phyloP scores from a whole-genome alignment of 2,329 filamentous ascomycete genomes.

The Raffaelea deltoideospora region DNA sequence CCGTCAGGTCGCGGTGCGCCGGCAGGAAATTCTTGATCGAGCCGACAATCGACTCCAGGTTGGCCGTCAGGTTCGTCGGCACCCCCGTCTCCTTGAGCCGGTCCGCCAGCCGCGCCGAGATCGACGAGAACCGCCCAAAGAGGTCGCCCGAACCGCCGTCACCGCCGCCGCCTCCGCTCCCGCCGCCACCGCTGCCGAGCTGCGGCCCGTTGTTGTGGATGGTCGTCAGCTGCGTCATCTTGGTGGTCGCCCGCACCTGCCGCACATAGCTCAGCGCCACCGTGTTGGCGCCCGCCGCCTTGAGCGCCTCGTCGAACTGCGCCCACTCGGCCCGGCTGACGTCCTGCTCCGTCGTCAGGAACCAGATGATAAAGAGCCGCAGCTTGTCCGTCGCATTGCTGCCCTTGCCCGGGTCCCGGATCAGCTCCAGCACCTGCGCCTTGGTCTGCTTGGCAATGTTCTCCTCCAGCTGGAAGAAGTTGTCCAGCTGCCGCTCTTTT shows the following conservation, averaged over 20 bases:
- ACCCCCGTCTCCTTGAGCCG: constrained; percentile 83
- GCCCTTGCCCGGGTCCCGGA: constrained; percentile 70
- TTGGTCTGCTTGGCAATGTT: constrained; percentile 85
- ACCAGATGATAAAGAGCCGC: constrained; percentile 93
- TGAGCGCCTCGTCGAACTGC: constrained; percentile 72
- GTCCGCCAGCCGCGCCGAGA: constrained; percentile 84
- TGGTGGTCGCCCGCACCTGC: constrained; percentile 58
- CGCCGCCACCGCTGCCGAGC: constrained; percentile 34
- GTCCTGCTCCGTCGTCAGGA: constrained; percentile 82
- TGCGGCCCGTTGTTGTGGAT: constrained; percentile 59
- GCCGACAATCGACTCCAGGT: constrained; percentile 87
- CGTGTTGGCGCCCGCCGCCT: constrained; percentile 58
- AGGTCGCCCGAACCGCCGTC: constrained; percentile 62
- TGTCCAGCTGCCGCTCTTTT: constrained; percentile 88
- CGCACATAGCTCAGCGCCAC: constrained; percentile 72
- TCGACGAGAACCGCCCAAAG: constrained; percentile 85
- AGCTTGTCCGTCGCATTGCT: constrained; percentile 78
- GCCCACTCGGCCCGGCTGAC: constrained; percentile 69
- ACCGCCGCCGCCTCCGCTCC: too few relatives aligned
- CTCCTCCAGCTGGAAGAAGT: constrained; percentile 92
- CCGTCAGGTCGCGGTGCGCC: constrained; percentile 82
- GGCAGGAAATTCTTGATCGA: constrained; percentile 98
- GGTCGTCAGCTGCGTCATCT: constrained; percentile 95
- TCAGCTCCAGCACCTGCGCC: constrained; percentile 70
- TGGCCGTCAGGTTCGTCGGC: constrained; percentile 51